Evolutionary conservation across 495 filamentous ascomycete species (phyloP).

Genomic region (Amphirosellinia nigrospora): DNA sequence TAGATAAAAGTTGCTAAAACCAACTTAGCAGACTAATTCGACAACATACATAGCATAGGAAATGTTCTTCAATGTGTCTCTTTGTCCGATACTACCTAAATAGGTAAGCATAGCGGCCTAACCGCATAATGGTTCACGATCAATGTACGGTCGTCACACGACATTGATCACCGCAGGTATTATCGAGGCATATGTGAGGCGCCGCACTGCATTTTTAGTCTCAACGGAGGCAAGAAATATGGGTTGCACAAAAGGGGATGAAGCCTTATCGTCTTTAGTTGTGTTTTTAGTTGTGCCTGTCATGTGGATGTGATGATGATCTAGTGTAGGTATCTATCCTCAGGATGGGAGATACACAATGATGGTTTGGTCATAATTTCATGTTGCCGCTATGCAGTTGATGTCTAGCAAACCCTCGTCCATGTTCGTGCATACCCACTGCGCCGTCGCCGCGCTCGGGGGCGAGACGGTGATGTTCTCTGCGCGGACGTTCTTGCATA

Average conservation of each 20-base stretch:
- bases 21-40: no score
- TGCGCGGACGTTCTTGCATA: slow-evolving; percentile 59
- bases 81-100: no score
- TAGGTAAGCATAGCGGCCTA: neutral
- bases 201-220: neutral
- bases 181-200: neutral
- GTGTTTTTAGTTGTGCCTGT: neutral
- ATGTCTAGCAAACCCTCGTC: slow-evolving; percentile 48
- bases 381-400: slow-evolving; percentile 40
- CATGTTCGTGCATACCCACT: slow-evolving; percentile 61
- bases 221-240: neutral
- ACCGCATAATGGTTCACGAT: neutral
- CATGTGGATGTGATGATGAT: neutral
- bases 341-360: neutral
- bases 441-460: slow-evolving; percentile 52
- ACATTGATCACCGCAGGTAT: neutral
- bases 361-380: neutral
- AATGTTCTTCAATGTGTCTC: no score
- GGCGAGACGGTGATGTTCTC: slow-evolving; percentile 57
- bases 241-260: neutral
- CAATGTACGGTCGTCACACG: neutral
- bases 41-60: no score
- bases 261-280: neutral
- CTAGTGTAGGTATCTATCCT: neutral
- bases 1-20: no score